Conservation (phyloP, 1,284 basidiomycete genomes). For the Pulchroboletus neoregius region DNA sequence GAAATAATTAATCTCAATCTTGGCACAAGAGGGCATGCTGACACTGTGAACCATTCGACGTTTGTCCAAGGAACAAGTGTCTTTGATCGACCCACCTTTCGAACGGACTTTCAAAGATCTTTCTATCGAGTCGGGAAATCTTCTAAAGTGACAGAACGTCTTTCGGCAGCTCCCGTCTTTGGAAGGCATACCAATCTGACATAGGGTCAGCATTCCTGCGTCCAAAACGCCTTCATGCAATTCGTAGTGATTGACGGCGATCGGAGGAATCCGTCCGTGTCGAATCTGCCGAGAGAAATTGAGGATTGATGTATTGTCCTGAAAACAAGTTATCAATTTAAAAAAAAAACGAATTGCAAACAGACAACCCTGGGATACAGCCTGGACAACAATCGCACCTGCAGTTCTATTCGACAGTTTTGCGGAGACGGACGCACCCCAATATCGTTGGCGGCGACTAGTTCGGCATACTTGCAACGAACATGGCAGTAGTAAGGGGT, state of each 20-base stretch:
- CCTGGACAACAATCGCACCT: slow-evolving; percentile 27
- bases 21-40: slow-evolving; percentile 11
- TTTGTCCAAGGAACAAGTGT: not conserved
- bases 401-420: slow-evolving; percentile 37
- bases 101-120: not conserved
- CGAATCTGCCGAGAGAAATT: too few species aligned
- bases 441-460: slow-evolving; percentile 7
- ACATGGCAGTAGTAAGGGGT: not conserved
- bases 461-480: not conserved
- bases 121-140: not conserved
- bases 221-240: too few species aligned
- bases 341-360: too few species aligned
- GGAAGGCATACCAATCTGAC: slow-evolving; percentile 4
- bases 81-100: slow-evolving; percentile 1
- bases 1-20: too few species aligned
- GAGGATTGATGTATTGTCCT: too few species aligned
- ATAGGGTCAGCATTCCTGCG: accelerated
- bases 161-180: not conserved
- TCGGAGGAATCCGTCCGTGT: too few species aligned
- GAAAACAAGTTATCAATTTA: too few species aligned
- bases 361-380: too few species aligned
- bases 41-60: not conserved
- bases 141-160: too few species aligned
- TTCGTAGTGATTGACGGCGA: too few species aligned
- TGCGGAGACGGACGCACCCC: too few species aligned